phyloP scores from a whole-genome alignment of 495 filamentous ascomycete species.

The Delitschia confertaspora region DNA sequence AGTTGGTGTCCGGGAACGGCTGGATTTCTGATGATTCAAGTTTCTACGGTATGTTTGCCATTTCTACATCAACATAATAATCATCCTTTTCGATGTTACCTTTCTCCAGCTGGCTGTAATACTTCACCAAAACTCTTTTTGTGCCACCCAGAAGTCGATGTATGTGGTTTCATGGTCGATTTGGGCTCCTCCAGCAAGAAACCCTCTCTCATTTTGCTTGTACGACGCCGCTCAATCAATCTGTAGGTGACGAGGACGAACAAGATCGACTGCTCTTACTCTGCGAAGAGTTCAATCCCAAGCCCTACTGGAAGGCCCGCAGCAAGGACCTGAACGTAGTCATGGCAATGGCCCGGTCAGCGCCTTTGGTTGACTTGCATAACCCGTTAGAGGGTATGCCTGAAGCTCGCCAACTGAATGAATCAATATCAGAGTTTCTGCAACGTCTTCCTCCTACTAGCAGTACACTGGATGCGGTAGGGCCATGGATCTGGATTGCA shows the following conservation, averaged over 20 bases:
- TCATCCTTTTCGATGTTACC: background rate
- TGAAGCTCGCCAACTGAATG: conserved; percentile 45
- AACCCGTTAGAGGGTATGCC: conserved; percentile 40
- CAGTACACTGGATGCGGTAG: conserved; percentile 16
- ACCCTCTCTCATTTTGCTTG: background rate
- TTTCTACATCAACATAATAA: background rate
- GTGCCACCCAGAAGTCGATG: no score
- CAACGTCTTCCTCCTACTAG: conserved; percentile 55
- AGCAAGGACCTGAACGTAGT: conserved; percentile 4
- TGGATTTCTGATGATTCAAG: conserved; percentile 35
- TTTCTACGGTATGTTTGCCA: conserved; percentile 30
- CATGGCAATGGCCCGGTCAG: background rate
- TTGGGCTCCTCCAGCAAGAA: background rate
- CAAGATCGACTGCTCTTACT: conserved; percentile 11
- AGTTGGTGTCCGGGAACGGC: conserved; percentile 27
- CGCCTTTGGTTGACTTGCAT: conserved; percentile 27
- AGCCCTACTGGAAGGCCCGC: conserved; percentile 2
- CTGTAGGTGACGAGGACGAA: conserved; percentile 19
- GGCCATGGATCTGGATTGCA: conserved; percentile 59
- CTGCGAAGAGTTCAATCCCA: conserved; percentile 6
- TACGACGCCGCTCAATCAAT: conserved; percentile 3
- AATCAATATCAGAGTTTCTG: conserved; percentile 55
- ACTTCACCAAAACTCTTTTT: no score
- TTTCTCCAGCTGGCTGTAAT: no score
- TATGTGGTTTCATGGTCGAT: background rate